These are phyloP conservation scores for Pythium aristosporum DNA, from an alignment of 352 stramenopile genomes.

Conservation along the genomic window DNA sequence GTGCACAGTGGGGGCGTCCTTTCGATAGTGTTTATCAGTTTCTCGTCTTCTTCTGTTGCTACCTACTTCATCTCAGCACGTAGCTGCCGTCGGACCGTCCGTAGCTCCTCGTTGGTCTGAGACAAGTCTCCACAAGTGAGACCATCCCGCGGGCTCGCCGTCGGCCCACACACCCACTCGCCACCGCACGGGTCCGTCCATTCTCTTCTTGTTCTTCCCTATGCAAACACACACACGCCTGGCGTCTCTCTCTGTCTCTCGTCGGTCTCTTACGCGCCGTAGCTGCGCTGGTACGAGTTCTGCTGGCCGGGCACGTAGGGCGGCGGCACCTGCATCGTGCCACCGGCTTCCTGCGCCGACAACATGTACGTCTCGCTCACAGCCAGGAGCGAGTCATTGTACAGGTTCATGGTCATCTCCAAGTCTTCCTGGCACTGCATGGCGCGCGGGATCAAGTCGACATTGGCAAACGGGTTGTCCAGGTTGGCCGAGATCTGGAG, in stretches of 20 bases:
- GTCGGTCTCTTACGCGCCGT: conserved; percentile 58
- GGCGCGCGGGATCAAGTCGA: conserved; percentile 82
- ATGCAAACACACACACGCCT: conserved; percentile 5
- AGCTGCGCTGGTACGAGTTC: conserved; percentile 89
- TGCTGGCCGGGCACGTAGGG: conserved; percentile 88
- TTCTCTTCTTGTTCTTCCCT: neutral
- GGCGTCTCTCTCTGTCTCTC: neutral
- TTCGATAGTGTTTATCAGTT: no score
- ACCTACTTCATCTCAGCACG: no score
- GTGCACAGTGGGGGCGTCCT: neutral
- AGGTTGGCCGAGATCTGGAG: conserved; percentile 88
- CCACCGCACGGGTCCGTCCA: neutral
- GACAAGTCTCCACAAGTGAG: no score
- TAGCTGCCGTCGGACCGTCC: no score
- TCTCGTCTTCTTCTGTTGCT: no score
- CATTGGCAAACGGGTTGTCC: conserved; percentile 88
- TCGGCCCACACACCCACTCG: neutral
- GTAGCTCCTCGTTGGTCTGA: no score
- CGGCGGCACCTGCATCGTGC: conserved; percentile 53
- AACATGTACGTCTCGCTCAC: conserved; percentile 86
- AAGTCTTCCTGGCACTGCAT: conserved; percentile 89
- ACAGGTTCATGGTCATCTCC: conserved; percentile 84
- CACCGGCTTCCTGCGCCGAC: conserved; percentile 62
- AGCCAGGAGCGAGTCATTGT: conserved; percentile 87
- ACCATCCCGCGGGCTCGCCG: neutral